Evolutionary conservation across 345 rosid species (phyloP).

Genomic region (Rhodomyrtus tomentosa): DNA sequence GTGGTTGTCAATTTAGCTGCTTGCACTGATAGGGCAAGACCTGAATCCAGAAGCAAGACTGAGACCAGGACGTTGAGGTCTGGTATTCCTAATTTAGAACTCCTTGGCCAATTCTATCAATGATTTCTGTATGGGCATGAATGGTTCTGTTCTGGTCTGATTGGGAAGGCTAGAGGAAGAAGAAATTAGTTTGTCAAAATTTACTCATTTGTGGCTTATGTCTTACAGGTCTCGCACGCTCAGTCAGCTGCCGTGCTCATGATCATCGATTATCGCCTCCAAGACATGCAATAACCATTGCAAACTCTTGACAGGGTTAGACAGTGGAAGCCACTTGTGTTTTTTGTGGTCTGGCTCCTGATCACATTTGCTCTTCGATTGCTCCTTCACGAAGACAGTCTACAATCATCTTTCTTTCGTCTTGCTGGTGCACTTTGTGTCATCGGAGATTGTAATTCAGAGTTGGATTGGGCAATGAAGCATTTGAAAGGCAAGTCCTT

Average conservation of each 20-base stretch:
- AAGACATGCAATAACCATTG: not conserved
- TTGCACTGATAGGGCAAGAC: not conserved
- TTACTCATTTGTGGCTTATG: not conserved
- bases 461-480: not conserved
- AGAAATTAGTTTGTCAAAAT: not conserved
- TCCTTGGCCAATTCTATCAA: not conserved
- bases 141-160: not conserved
- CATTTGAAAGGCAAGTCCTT: not conserved
- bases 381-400: not conserved
- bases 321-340: not conserved
- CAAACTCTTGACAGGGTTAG: not conserved
- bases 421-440: not conserved
- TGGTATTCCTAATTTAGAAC: not conserved
- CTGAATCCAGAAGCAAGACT: not conserved
- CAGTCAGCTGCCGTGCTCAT: not conserved
- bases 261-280: not conserved
- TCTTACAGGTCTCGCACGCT: not conserved
- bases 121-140: not conserved
- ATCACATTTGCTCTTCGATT: no score
- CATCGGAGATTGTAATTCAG: not conserved
- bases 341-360: not conserved
- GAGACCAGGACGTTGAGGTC: not conserved
- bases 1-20: not conserved
- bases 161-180: not conserved
- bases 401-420: not conserved